phyloP scores from a whole-genome alignment of 2,329 filamentous ascomycete species.

The Passalora sequoiae region DNA sequence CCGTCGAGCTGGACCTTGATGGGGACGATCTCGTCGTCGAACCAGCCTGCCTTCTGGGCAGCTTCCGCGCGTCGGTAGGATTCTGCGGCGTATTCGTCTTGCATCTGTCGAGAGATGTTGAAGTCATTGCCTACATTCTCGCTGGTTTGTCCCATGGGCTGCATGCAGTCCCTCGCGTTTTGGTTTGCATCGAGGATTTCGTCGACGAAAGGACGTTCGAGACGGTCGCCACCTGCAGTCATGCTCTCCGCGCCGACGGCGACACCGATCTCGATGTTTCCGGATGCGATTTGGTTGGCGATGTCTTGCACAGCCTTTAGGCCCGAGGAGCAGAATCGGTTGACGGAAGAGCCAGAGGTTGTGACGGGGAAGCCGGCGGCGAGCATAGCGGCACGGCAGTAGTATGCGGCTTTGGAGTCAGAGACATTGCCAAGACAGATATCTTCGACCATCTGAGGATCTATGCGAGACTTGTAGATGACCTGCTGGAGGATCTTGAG shows the following conservation, averaged over 20 bases:
- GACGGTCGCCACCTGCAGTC: constrained; percentile 65
- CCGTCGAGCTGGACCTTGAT: constrained; percentile 72
- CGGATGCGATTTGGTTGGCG: constrained; percentile 74
- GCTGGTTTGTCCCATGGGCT: constrained; percentile 96
- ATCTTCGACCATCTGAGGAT: constrained; percentile 51
- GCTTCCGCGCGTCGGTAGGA: constrained; percentile 81
- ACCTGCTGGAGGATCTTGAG: constrained; percentile 72
- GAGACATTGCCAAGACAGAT: constrained; percentile 90
- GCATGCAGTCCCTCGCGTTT: constrained; percentile 78
- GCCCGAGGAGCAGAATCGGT: constrained; percentile 96
- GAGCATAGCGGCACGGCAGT: constrained; percentile 79
- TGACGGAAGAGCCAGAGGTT: constrained; percentile 71
- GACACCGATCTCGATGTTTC: constrained; percentile 80
- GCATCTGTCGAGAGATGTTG: constrained; percentile 68
- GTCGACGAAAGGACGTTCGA: constrained; percentile 70
- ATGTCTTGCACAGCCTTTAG: constrained; percentile 95
- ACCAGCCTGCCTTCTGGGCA: constrained; percentile 86
- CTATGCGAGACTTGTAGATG: constrained; percentile 33
- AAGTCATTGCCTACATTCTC: constrained; percentile 95
- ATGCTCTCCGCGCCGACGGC: constrained; percentile 87
- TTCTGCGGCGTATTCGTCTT: constrained; percentile 83
- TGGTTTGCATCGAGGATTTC: constrained; percentile 66
- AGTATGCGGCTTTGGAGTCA: constrained; percentile 82
- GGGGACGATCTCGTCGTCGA: constrained; percentile 89
- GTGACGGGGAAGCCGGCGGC: constrained; percentile 94